Percentiles rank a stretch among this genome's conserved stretches.
phyloP scores from a whole-genome alignment of 305 asterid genomes.

The Fraxinus ornus region DNA sequence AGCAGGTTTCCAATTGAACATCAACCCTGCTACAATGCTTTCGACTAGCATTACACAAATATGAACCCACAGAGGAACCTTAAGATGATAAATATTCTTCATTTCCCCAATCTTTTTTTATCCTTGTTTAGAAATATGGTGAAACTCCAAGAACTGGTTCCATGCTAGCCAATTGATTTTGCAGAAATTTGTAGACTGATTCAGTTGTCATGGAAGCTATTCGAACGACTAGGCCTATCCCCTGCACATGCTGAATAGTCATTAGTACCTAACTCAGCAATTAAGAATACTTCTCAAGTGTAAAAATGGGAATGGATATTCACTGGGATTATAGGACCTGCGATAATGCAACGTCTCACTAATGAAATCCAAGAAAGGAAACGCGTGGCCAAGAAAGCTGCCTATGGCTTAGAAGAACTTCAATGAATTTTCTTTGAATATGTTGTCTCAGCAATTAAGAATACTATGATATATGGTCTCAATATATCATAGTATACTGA shows the following conservation, averaged over 20 bases:
- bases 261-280: not conserved
- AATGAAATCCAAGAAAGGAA: not conserved
- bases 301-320: slow-evolving; percentile 1
- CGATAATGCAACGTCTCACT: not conserved
- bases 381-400: not conserved
- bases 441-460: not conserved
- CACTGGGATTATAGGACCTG: not conserved
- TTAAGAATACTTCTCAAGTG: not conserved
- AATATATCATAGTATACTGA: not conserved
- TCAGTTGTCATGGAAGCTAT: slow-evolving; percentile 82
- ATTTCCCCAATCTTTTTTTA: not conserved
- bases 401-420: not conserved
- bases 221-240: slow-evolving; percentile 64
- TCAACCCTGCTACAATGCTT: not conserved
- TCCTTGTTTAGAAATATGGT: slow-evolving; percentile 47
- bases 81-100: not conserved
- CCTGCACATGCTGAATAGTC: slow-evolving; percentile 39
- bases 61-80: not conserved
- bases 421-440: not conserved
- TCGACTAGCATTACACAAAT: not conserved
- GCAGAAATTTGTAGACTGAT: slow-evolving; percentile 71
- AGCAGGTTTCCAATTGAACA: not conserved
- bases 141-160: slow-evolving; percentile 74
- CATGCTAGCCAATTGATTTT: slow-evolving; percentile 58
- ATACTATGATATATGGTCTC: not conserved